Conservation (phyloP, 1,284 basidiomycete genomes). For the Macrocystidia cucumis region DNA sequence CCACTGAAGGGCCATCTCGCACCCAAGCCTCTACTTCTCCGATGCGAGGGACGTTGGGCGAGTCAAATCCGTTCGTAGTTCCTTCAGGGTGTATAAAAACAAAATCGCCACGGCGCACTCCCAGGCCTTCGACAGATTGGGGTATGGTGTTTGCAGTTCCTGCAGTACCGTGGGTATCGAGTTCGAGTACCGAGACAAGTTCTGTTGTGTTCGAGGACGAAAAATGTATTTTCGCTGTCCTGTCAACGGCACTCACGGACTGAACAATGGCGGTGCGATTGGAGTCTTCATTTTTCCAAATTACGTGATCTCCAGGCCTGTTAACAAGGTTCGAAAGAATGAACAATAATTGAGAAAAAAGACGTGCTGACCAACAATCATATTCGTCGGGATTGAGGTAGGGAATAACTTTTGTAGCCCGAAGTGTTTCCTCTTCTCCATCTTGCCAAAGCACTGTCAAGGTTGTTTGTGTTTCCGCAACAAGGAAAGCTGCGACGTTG, state of each 20-base stretch:
- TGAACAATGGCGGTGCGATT: slow-evolving; percentile 73
- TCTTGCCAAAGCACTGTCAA: slow-evolving; percentile 88
- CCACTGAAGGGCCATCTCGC: slow-evolving; percentile 47
- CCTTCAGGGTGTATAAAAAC: slow-evolving; percentile 72
- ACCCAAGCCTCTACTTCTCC: slow-evolving; percentile 79
- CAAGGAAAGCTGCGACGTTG: slow-evolving; percentile 48
- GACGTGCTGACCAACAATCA: slow-evolving; percentile 74
- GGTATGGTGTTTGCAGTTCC: slow-evolving; percentile 37
- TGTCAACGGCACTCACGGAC: slow-evolving; percentile 63
- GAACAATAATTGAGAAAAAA: slow-evolving; percentile 3
- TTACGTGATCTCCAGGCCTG: slow-evolving; percentile 87
- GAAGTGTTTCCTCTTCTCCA: slow-evolving; percentile 54
- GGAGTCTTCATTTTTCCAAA: slow-evolving; percentile 77
- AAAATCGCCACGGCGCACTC: slow-evolving; percentile 76
- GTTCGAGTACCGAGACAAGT: slow-evolving; percentile 78
- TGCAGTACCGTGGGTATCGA: slow-evolving; percentile 73
- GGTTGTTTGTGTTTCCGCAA: slow-evolving; percentile 64
- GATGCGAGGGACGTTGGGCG: slow-evolving; percentile 65
- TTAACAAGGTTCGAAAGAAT: slow-evolving; percentile 9
- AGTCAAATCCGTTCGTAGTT: slow-evolving; percentile 57
- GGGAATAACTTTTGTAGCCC: slow-evolving; percentile 66
- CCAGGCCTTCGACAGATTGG: slow-evolving; percentile 51
- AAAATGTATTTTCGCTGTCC: slow-evolving; percentile 61
- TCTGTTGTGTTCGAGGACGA: slow-evolving; percentile 47
- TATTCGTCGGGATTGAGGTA: slow-evolving; percentile 81